These are phyloP conservation scores for Amesomyces nigricolor DNA, from an alignment of 2,329 filamentous ascomycete genomes.

Conservation along the genomic window DNA sequence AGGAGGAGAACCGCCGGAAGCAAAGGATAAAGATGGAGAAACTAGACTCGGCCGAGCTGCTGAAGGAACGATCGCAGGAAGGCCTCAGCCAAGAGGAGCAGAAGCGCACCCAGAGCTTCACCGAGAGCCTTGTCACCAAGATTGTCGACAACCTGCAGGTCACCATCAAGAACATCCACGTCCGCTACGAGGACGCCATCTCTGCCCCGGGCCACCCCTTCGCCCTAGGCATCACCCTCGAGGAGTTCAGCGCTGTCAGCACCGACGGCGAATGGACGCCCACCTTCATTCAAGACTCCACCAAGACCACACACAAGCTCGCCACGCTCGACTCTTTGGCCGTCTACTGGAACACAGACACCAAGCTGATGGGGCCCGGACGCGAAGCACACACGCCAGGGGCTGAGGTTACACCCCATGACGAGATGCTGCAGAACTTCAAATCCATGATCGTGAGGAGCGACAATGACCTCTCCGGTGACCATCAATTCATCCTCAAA, in stretches of 20 bases:
- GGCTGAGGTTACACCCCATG: slow-evolving; percentile 60
- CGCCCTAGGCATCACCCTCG: slow-evolving; percentile 82
- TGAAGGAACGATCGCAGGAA: slow-evolving; percentile 88
- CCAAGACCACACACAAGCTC: slow-evolving; percentile 82
- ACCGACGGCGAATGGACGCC: slow-evolving; percentile 94
- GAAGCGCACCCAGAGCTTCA: slow-evolving; percentile 96
- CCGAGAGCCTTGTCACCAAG: slow-evolving; percentile 86
- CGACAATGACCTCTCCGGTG: slow-evolving; percentile 42
- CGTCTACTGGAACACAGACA: slow-evolving; percentile 97
- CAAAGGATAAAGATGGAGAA: slow-evolving; percentile 99
- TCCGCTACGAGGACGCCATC: slow-evolving; percentile 96
- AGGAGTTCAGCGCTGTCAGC: slow-evolving; percentile 95
- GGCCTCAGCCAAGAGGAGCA: slow-evolving; percentile 93
- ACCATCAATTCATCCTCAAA: slow-evolving; percentile 90
- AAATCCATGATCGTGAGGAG: slow-evolving; percentile 72
- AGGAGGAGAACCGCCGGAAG: slow-evolving; percentile 80
- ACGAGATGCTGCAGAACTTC: slow-evolving; percentile 72
- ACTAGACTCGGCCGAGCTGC: slow-evolving; percentile 87
- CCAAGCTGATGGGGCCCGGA: slow-evolving; percentile 73
- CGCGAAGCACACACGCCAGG: slow-evolving; percentile 60
- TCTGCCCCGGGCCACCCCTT: slow-evolving; percentile 94
- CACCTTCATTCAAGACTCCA: slow-evolving; percentile 87
- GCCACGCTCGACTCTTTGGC: slow-evolving; percentile 85
- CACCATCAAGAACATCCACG: slow-evolving; percentile 95
- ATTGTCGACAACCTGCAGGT: slow-evolving; percentile 98